Evolutionary conservation across 73 alveolate genomes (phyloP), one percentile per base, ranked within the genome.

Genomic region (Breviolum minutum): DNA sequence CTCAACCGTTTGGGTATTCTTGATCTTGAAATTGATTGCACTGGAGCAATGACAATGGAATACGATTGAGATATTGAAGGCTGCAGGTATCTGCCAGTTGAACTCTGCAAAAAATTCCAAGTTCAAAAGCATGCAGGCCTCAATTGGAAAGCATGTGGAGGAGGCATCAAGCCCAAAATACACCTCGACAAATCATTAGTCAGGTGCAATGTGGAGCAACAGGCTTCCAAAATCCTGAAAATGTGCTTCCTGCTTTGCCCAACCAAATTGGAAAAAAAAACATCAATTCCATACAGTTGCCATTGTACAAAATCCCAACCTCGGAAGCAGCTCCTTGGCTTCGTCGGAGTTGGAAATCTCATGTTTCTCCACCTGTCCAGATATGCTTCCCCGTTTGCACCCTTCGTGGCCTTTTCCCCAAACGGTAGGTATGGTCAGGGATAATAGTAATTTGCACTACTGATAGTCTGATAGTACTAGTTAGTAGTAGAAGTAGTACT

Each of bases 91-190:
- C n/a, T n/a, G 92, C 54, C 54, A 7, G 48, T 82, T 48, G 16
- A n/a, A 48, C 26, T 40, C 40, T 48, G 40, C 73, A 60, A 20
- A 40, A 40, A 40, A 40, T 40, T 40, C 54, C 54, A 40, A 40
- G 54, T 40, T 40, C 54, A 40, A 40, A 40, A 40, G 54, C 54
- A 40, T 40, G 54, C 63, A 5, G 85, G 88, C 98, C 98, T 92
- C 98, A 92, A 71, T 80, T 92, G 98, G 91, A 92, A 92, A 30
- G 98, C 98, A 62, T 92, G 98, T 13, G 98, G 98, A 22, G 98
- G 98, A 14, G 98, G 98, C 98, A 92, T 92, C 61, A 92, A 48
- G 29, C 98, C 98, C 98, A 92, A 63, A 61, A 92, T 76, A 69
- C 98, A 92, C 98, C 98, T 92, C 80, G 89, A 81, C 19, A 62